Percentiles rank a stretch among this genome's conserved stretches.
Evolutionary conservation across 2,329 filamentous ascomycete species (phyloP).

Genomic region (Ascochyta fabae): DNA sequence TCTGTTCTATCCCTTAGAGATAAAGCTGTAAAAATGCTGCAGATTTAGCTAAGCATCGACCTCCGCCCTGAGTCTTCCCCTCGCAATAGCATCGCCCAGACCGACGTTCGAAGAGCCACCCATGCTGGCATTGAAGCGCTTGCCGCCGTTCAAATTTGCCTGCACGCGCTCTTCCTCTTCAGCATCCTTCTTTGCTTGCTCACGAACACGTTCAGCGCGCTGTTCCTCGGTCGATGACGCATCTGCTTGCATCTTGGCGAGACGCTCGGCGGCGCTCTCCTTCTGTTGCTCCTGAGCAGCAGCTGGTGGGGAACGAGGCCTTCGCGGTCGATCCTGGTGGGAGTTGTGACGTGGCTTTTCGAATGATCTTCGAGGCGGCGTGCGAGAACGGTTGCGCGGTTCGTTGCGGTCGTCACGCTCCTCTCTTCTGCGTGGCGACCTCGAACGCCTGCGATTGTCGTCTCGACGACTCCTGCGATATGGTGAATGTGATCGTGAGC

Average conservation of each 20-base stretch:
- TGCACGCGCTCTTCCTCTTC: conserved; percentile 35
- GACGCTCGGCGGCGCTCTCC: conserved; percentile 36
- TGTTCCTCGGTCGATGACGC: conserved; percentile 42
- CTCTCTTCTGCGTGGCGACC: conserved; percentile 23
- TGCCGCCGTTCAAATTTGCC: conserved; percentile 24
- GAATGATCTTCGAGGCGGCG: conserved; percentile 20
- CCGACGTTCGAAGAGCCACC: conserved; percentile 22
- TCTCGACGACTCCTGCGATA: conserved; percentile 29
- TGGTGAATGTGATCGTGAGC: conserved; percentile 33
- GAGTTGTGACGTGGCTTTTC: conserved; percentile 21
- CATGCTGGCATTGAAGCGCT: conserved; percentile 27
- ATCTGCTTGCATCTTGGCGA: conserved; percentile 45
- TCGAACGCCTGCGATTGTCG: conserved; percentile 20
- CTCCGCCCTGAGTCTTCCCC: conserved; percentile 24
- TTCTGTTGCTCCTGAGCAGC: conserved; percentile 14
- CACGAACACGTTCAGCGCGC: conserved; percentile 42
- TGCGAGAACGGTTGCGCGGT: conserved; percentile 31
- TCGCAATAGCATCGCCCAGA: conserved; percentile 30
- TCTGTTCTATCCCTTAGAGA: neutral
- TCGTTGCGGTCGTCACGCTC: conserved; percentile 26
- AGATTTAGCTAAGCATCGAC: conserved; percentile 10
- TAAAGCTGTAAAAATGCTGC: neutral
- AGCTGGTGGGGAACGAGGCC: conserved; percentile 12
- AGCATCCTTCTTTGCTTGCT: conserved; percentile 41
- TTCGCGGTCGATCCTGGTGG: conserved; percentile 15